Evolutionary conservation across 768 basidiomycete species (phyloP), one percentile per base, ranked within the genome.

Genomic region (Lactifluus subvellereus): DNA sequence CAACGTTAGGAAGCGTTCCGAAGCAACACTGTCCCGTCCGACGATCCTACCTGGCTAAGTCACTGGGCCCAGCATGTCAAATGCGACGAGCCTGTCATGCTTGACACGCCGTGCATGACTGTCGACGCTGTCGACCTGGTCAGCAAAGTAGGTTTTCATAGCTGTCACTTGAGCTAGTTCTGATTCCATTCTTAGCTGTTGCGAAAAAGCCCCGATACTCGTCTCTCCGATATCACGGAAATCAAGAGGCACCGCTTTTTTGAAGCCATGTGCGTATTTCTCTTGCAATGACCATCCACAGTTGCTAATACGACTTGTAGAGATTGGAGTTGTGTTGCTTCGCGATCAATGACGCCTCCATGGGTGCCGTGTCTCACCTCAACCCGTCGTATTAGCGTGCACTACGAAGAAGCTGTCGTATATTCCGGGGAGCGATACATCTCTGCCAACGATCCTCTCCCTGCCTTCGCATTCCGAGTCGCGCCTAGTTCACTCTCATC

Each of bases 351-450:
- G 8, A 54, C 57, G 16, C 45, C 62, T 8, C 57, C 62, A 30
- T 63, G 62, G 57, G 47, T 63, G 35, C 62, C 62, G 9, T 30
- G 18, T 35, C 62, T 63, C 2, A 1, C 54, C 20, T 63, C 62
- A 9, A 49, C 57, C 7, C 57, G 47, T n/a, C 37, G 13, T 14
- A 7, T 37, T 13, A 45, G 62, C 10, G 47, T 54, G 1, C 57
- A 35, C 38, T 63, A 42, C 45, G 14, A 18, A 42, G 37, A 33
- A 32, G 47, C 62, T 14, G 35, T 13, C 27, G 30, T 63, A 33
- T 40, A 13, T 11, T 20, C 51, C 7, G 62, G 62, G 8, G 57
- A 59, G 10, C 37, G 16, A 14, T 63, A 63, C 38, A 16, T n/a
- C 30, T 3, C 32, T 22, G 16, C 22, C 18, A 38, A 54, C 3